A percentile compares a stretch with the other conserved stretches of the same genome.
Conservation (phyloP, 1,139 yeast genomes). For the Hansenula sp. region DNA sequence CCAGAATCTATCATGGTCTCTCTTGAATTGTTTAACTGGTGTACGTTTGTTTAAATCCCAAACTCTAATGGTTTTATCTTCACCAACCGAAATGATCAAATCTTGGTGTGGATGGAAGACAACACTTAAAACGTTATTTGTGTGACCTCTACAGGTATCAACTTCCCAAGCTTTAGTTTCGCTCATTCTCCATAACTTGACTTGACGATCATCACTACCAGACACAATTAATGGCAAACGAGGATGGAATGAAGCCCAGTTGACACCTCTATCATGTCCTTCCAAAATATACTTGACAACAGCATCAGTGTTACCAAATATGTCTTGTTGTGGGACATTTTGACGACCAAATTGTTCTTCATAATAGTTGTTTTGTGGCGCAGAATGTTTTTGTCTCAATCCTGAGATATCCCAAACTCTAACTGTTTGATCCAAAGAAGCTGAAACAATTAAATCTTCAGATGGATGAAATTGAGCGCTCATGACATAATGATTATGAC, state of each 20-base stretch:
- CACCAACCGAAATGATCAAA: conserved; percentile 87
- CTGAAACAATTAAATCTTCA: conserved; percentile 91
- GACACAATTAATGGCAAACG: conserved; percentile 92
- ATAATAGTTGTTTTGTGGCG: conserved; percentile 46
- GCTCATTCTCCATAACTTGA: conserved; percentile 96
- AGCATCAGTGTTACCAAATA: conserved; percentile 91
- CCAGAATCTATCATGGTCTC: conserved; percentile 97
- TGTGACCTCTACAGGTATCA: conserved; percentile 97
- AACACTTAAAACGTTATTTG: conserved; percentile 86
- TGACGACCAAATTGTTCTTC: conserved; percentile 75
- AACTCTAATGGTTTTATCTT: conserved; percentile 94
- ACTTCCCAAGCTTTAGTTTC: conserved; percentile 99
- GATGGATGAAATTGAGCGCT: conserved; percentile 96
- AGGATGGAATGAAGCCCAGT: conserved; percentile 98
- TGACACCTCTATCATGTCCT: conserved; percentile 98
- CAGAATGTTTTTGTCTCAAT: conserved; percentile 91
- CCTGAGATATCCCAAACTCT: conserved; percentile 99
- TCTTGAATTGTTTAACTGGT: conserved; percentile 89
- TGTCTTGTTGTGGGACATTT: conserved; percentile 79
- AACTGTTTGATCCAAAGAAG: conserved; percentile 97
- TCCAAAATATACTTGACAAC: conserved; percentile 93
- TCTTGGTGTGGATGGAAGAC: conserved; percentile 94
- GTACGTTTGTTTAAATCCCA: conserved; percentile 96
- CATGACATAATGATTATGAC: conserved; percentile 98
- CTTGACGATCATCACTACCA: conserved; percentile 94